These are phyloP conservation scores for Phyllosticta ampelicida DNA, from an alignment of 2,329 filamentous ascomycete species.

Conservation along the genomic window DNA sequence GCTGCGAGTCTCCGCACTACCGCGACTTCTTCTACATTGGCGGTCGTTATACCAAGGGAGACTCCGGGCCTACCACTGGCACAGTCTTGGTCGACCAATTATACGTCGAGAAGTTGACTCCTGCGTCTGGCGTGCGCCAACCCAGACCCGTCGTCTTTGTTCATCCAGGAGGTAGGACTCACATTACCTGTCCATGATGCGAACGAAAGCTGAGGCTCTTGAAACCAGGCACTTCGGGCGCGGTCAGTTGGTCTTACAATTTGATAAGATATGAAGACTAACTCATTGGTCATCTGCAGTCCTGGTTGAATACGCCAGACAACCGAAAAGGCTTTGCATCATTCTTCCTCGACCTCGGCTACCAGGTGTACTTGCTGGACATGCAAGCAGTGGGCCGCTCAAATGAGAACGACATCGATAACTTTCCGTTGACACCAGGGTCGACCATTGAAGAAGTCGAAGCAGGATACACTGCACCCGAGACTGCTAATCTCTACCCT, in stretches of 20 bases:
- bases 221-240: neutral
- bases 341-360: conserved; percentile 36
- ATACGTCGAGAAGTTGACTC: conserved; percentile 43
- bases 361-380: conserved; percentile 36
- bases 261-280: neutral
- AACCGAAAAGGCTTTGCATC: conserved; percentile 37
- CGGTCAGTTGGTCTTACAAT: neutral
- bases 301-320: conserved; percentile 41
- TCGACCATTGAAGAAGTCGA: neutral
- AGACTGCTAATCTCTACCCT: conserved; percentile 3
- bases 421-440: neutral
- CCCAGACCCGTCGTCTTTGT: conserved; percentile 17
- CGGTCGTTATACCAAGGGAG: neutral
- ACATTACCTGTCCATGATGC: neutral
- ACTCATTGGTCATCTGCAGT: conserved; percentile 16
- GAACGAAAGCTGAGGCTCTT: neutral
- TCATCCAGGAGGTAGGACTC: conserved; percentile 13
- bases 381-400: conserved; percentile 26
- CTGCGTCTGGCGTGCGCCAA: conserved; percentile 17
- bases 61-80: neutral
- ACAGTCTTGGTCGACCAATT: conserved; percentile 32
- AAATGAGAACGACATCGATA: neutral
- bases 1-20: neutral
- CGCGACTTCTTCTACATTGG: neutral
- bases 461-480: conserved; percentile 2